Conservation (phyloP, 169 alveolate genomes). For the Ichthyophthirius multifiliis region DNA sequence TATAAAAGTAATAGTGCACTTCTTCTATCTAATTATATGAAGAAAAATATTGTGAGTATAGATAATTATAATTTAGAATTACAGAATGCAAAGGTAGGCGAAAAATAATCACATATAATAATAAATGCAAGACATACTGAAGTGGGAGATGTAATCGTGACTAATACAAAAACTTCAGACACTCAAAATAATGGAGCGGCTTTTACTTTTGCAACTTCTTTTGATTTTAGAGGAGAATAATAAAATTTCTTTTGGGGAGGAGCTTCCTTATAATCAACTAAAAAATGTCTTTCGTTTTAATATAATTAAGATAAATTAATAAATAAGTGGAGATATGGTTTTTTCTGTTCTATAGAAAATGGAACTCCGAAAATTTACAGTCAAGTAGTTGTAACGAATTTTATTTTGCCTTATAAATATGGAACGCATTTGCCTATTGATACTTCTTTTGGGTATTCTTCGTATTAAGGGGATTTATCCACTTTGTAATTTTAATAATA, state of each 20-base stretch:
- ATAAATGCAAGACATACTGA: neutral
- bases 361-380: neutral
- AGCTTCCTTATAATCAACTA: neutral
- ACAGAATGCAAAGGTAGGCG: neutral
- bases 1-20: neutral
- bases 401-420: neutral
- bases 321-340: neutral
- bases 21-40: neutral
- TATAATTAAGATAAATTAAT: neutral
- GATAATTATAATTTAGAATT: neutral
- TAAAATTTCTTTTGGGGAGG: neutral
- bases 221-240: neutral
- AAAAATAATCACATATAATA: neutral
- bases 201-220: neutral
- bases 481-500: neutral
- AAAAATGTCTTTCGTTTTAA: neutral
- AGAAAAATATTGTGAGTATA: neutral
- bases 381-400: neutral
- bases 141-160: neutral
- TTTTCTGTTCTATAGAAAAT: neutral
- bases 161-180: neutral
- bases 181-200: neutral
- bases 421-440: neutral
- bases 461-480: neutral
- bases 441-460: neutral